These are phyloP conservation scores for Claviceps humidiphila DNA, from an alignment of 2,329 filamentous ascomycete genomes.

Conservation along the genomic window DNA sequence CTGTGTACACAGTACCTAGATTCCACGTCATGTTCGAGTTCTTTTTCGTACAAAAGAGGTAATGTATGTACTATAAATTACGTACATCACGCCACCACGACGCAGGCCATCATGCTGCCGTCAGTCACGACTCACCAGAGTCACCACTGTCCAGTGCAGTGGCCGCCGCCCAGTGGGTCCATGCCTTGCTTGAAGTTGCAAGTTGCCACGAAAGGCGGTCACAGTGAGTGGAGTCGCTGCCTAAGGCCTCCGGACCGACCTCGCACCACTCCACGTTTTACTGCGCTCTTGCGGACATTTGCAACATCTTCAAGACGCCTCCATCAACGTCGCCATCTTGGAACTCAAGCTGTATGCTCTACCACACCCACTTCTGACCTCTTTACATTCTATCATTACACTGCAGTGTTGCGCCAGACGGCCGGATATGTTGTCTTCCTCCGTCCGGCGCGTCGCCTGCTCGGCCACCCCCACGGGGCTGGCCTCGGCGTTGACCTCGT, in stretches of 20 bases:
- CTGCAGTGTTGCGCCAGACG: constrained; percentile 12
- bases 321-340: constrained; percentile 19
- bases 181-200: too few species aligned
- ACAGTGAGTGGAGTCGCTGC: too few species aligned
- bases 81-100: too few species aligned
- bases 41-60: too few species aligned
- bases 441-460: constrained; percentile 40
- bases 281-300: constrained; percentile 5
- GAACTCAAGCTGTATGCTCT: constrained; percentile 9
- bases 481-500: constrained; percentile 28
- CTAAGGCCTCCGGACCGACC: neutral
- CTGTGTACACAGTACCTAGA: too few species aligned
- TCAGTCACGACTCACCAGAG: too few species aligned
- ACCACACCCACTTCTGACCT: constrained; percentile 6
- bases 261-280: constrained; percentile 2
- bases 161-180: too few species aligned
- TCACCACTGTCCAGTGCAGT: too few species aligned
- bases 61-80: too few species aligned
- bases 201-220: too few species aligned
- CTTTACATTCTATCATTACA: constrained; percentile 5
- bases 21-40: too few species aligned
- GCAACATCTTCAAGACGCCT: constrained; percentile 12
- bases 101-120: too few species aligned
- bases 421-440: constrained; percentile 38
- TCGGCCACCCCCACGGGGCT: constrained; percentile 31